Evolutionary conservation across 2,329 filamentous ascomycete species (phyloP).

Genomic region (Cladosporium sp.): DNA sequence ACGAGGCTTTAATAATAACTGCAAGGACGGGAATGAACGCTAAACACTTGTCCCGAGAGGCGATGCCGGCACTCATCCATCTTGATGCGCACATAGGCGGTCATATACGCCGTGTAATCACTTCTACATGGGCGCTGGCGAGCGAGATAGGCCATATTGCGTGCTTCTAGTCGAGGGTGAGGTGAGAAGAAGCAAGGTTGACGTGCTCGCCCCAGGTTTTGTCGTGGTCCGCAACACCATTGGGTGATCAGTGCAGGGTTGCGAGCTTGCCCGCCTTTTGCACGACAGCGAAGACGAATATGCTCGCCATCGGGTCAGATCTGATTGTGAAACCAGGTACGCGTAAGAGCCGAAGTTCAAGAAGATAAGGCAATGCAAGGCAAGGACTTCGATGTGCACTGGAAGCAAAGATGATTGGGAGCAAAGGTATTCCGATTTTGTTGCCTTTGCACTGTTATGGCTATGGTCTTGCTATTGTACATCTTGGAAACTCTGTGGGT

Average conservation of each 20-base stretch:
- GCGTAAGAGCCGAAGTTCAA: too few relatives aligned
- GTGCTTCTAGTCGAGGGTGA: slow-evolving; percentile 9
- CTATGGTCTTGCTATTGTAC: neutral
- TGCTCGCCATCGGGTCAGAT: neutral
- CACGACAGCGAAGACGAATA: neutral
- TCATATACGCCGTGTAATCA: neutral
- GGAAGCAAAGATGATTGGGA: too few relatives aligned
- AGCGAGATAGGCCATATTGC: slow-evolving; percentile 5
- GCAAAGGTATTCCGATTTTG: too few relatives aligned
- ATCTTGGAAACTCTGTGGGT: slow-evolving; percentile 2
- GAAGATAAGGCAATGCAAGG: too few relatives aligned
- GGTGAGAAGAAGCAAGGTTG: slow-evolving; percentile 10
- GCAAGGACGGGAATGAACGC: neutral
- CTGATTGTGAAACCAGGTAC: too few relatives aligned
- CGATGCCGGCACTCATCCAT: neutral
- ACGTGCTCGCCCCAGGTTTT: slow-evolving; percentile 1
- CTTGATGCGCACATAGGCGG: neutral
- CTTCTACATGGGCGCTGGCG: neutral
- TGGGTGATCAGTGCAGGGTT: neutral
- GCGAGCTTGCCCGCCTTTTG: neutral
- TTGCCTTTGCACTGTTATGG: neutral
- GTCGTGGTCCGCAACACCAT: neutral
- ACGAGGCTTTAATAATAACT: slow-evolving; percentile 8
- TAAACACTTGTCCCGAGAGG: neutral
- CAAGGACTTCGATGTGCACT: too few relatives aligned